Evolutionary conservation across 2,329 filamentous ascomycete genomes (phyloP).

Genomic region (Colletotrichum acutatum): DNA sequence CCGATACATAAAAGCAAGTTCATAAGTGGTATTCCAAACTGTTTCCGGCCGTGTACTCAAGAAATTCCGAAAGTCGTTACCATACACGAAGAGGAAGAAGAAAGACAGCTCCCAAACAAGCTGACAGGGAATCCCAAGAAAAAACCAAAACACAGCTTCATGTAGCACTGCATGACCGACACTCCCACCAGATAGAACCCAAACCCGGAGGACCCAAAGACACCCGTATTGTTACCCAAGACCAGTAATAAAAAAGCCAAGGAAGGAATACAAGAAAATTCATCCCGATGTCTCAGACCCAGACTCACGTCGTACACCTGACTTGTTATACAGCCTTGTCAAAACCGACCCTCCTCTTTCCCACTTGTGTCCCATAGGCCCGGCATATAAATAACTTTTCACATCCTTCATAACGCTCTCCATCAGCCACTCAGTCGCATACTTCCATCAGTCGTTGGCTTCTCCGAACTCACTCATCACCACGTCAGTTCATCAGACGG

Average conservation of each 20-base stretch:
- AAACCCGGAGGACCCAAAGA: neutral
- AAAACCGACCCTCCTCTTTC: neutral
- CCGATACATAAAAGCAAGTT: neutral
- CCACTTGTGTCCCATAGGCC: slow-evolving; percentile 5
- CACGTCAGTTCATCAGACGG: slow-evolving; percentile 31
- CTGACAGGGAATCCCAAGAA: neutral
- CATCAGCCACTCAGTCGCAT: neutral
- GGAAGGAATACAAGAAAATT: neutral
- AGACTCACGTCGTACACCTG: slow-evolving; percentile 23
- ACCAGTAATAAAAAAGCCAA: neutral
- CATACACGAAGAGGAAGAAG: neutral
- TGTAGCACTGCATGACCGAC: slow-evolving; percentile 18
- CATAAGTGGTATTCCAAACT: neutral
- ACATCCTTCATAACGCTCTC: neutral
- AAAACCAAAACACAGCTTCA: neutral
- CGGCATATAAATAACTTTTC: neutral
- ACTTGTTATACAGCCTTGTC: slow-evolving; percentile 17
- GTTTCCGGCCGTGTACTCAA: neutral
- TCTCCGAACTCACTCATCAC: neutral
- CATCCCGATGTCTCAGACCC: slow-evolving; percentile 25
- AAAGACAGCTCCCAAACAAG: neutral
- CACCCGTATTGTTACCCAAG: slow-evolving; percentile 15
- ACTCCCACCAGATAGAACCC: neutral
- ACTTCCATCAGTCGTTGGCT: neutral
- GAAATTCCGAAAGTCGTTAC: neutral